These are phyloP conservation scores for Fusarium verticillioides DNA, from an alignment of 2,329 filamentous ascomycete genomes.

Conservation along the genomic window DNA sequence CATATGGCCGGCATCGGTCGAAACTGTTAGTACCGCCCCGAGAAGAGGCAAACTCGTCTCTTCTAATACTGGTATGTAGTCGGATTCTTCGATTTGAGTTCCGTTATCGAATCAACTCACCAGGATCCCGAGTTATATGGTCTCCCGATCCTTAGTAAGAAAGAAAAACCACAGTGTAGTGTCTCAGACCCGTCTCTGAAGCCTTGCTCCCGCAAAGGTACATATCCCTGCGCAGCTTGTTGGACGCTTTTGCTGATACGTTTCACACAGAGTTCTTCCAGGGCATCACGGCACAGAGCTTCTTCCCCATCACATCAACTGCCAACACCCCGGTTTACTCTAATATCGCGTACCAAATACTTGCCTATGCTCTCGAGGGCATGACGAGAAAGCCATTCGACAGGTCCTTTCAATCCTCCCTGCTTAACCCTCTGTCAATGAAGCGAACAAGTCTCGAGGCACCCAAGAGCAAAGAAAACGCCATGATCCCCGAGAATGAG, in stretches of 20 bases:
- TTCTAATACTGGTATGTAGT: not conserved
- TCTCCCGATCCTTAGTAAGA: not conserved
- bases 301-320: not conserved
- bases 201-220: conserved; percentile 1
- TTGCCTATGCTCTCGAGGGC: conserved; percentile 7
- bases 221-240: not conserved
- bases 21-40: not conserved
- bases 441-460: not conserved
- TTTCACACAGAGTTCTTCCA: not conserved
- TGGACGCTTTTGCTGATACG: not conserved
- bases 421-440: not conserved
- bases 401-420: not conserved
- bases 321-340: conserved; percentile 16
- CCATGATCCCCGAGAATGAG: conserved; percentile 3
- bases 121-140: not conserved
- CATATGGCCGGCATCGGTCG: not conserved
- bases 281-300: not conserved
- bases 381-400: conserved; percentile 4
- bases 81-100: not conserved
- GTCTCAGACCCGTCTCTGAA: not conserved
- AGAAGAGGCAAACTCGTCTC: accelerated
- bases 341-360: conserved; percentile 6
- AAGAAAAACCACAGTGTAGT: not conserved
- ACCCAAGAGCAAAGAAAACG: not conserved
- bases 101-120: not conserved